Conservation (phyloP, 192 early-diverging fungal genomes). For the Backusella westeae region DNA sequence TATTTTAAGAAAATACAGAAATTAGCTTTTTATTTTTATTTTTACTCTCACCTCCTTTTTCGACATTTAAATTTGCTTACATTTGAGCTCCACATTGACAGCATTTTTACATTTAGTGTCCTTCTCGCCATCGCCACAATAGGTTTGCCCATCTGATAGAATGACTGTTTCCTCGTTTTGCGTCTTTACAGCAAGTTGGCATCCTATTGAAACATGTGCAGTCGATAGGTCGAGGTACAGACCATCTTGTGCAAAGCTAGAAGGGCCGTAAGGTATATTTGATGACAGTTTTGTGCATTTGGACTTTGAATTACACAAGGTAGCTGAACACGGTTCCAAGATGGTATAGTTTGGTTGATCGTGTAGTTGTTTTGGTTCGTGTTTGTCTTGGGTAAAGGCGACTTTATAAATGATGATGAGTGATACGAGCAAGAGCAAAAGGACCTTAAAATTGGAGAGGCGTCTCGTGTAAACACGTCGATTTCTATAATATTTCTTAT, state of each 20-base stretch:
- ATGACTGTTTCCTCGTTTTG: background rate
- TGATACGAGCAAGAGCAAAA: background rate
- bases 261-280: background rate
- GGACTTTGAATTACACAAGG: slow-evolving; percentile 22
- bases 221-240: slow-evolving; percentile 24
- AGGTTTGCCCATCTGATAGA: background rate
- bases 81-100: background rate
- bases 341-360: slow-evolving; percentile 16
- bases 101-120: slow-evolving; percentile 4
- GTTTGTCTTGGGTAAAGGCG: background rate
- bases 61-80: slow-evolving; percentile 5
- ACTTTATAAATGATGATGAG: background rate
- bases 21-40: background rate
- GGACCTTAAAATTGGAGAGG: background rate
- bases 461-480: background rate
- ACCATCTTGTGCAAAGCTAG: slow-evolving; percentile 10
- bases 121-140: background rate
- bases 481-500: slow-evolving; percentile 2
- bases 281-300: slow-evolving; percentile 19
- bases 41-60: background rate
- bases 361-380: background rate
- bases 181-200: slow-evolving; percentile 1
- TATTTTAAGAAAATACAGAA: background rate
- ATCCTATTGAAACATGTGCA: slow-evolving; percentile 17
- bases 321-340: slow-evolving; percentile 6